Base-by-base conservation (phyloP, 805 yeast genomes). In the Hanseniaspora pseudoguilliermondii region DNA sequence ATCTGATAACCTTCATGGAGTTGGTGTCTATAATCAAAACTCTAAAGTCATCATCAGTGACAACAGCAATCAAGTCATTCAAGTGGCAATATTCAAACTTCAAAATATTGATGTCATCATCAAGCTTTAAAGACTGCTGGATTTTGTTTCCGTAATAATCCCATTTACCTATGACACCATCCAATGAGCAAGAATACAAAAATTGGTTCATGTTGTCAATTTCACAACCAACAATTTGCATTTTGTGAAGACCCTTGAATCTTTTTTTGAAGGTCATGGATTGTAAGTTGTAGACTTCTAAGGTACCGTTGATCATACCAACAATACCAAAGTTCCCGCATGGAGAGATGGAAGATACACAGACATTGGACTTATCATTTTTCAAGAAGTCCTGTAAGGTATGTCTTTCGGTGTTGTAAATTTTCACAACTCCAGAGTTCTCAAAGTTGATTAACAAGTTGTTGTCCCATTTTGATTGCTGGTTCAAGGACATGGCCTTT, bases 251-350 rank as follows among this genome's bases (percentile, higher is more conserved):
- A 4, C 56, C 56, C 59, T 77, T 76, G 65, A 84, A 82, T 62
- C 77, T 78, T 63, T 84, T 83, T 61, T 97, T 77, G 49, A 82
- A 67, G 20, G 78, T 69, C n/a, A 98, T 98, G 65, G 95, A 86
- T 69, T 93, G 98, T 66, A 93, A 71, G 66, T 93, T 93, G 69
- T 83, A 90, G 11, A 83, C 88, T 34, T 84, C 88, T 59, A 93
- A 82, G 15, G 85, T 82, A 60, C 99, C 99, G 44, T 72, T 69
- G 2, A 90, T 77, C 2, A 97, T 88, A 13, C 97, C 99, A 21
- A 95, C 84, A 41, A 91, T 71, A 0, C 86, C 96, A 69, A 95
- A 93, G 68, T 95, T 95, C 40, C 98, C 98, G 75, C 99, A 93
- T 57, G 82, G 85, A 0, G 97, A 86, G 23, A 91, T 79, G 20